Percentiles rank a stretch among this genome's conserved stretches.
Evolutionary conservation across 2,329 filamentous ascomycete genomes (phyloP).

Genomic region (Immersiporthe knoxdaviesiana): DNA sequence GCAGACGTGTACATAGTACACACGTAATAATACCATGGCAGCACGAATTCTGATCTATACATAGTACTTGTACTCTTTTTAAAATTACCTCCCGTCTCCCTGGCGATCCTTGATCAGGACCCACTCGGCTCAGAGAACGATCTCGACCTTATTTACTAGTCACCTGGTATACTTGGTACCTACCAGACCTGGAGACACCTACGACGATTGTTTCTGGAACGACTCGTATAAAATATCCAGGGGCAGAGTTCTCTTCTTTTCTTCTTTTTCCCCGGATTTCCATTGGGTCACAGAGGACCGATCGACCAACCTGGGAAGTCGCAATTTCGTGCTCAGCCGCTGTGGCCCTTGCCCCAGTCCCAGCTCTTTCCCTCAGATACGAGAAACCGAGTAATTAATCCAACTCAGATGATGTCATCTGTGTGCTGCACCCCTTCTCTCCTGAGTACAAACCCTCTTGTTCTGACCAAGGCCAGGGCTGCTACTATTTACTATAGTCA

Average conservation of each 20-base stretch:
- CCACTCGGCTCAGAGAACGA: background rate
- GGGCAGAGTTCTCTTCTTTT: background rate
- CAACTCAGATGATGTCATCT: slow-evolving; percentile 3
- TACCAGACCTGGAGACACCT: too few relatives aligned
- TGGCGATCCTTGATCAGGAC: background rate
- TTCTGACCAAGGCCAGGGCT: background rate
- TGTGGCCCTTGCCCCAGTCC: background rate
- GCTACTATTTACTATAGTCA: too few relatives aligned
- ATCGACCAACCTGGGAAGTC: background rate
- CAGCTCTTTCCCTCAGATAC: background rate
- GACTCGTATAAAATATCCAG: background rate
- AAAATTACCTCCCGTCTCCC: background rate
- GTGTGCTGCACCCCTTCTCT: too few relatives aligned
- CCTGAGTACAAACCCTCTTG: background rate
- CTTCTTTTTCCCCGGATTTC: too few relatives aligned
- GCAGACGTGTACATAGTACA: background rate
- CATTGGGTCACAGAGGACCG: background rate
- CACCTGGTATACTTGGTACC: too few relatives aligned
- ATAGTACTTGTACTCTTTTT: background rate
- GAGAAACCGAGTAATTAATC: background rate
- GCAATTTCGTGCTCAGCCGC: background rate
- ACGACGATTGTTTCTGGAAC: background rate
- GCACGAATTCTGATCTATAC: background rate
- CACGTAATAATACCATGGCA: background rate
- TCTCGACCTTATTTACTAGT: background rate